Conservation (phyloP, 2,329 filamentous ascomycete species). For the Nothopassalora personata region DNA sequence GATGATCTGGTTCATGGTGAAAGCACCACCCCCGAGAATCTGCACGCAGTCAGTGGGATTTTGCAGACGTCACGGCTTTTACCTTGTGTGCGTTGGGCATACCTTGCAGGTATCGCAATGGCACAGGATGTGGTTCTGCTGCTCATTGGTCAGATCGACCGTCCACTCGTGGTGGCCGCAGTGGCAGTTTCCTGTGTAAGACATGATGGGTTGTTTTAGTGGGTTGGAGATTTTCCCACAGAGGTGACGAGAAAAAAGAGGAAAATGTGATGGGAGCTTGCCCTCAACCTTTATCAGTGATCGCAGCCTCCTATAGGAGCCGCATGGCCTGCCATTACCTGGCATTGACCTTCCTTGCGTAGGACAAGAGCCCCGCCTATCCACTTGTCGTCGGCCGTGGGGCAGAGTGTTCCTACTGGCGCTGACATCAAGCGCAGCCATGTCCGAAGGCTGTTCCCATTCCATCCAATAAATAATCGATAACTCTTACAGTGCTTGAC, state of each 20-base stretch:
- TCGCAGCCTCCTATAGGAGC: too few species aligned
- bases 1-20: conserved; percentile 52
- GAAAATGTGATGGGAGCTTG: too few species aligned
- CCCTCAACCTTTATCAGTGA: too few species aligned
- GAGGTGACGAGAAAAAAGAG: too few species aligned
- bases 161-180: conserved; percentile 52
- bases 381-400: not conserved
- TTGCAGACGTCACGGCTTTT: not conserved
- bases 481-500: not conserved
- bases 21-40: conserved; percentile 45
- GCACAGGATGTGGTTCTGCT: conserved; percentile 43
- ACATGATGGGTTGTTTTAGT: conserved; percentile 33
- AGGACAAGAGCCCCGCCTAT: not conserved
- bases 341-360: not conserved
- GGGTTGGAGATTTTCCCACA: too few species aligned
- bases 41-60: not conserved
- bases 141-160: conserved; percentile 45
- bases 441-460: not conserved
- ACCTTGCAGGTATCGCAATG: conserved; percentile 50
- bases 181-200: conserved; percentile 50
- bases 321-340: not conserved
- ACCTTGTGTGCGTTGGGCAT: not conserved
- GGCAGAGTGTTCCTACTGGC: not conserved
- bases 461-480: not conserved
- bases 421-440: not conserved